Percentiles rank a stretch among this genome's conserved stretches.
These are phyloP conservation scores for Zymoseptoria passerinii DNA, from an alignment of 2,329 filamentous ascomycete species.

Conservation along the genomic window DNA sequence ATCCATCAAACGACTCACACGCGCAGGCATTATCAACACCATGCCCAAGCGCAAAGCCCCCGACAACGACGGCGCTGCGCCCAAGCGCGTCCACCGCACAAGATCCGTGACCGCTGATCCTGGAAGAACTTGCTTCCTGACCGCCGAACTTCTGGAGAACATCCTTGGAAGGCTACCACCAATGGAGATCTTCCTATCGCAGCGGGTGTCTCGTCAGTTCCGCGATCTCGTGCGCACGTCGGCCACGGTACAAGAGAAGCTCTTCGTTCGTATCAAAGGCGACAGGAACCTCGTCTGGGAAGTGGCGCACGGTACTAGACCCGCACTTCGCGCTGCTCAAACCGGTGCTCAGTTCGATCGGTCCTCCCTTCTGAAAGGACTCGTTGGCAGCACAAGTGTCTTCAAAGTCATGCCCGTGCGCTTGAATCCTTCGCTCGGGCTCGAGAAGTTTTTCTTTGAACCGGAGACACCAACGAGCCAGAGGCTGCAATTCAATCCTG, in stretches of 20 bases:
- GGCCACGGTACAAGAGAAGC: background rate
- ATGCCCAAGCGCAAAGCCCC: background rate
- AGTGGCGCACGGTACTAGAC: conserved; percentile 33
- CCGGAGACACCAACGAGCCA: background rate
- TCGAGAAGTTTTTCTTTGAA: background rate
- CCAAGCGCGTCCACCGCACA: background rate
- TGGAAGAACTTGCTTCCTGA: background rate
- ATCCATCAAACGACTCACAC: background rate
- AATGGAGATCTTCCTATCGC: background rate
- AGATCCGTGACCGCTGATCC: background rate
- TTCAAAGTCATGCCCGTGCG: background rate
- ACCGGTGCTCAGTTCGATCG: background rate
- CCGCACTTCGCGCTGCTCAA: conserved; percentile 28
- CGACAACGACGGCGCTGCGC: background rate
- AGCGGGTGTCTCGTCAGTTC: conserved; percentile 2
- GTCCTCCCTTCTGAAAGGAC: background rate
- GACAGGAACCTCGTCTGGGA: background rate
- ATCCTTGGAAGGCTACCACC: background rate
- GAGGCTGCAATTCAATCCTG: background rate
- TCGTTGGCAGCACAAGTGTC: too few species aligned
- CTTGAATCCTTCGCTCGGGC: background rate
- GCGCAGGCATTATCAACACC: background rate
- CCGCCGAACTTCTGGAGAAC: conserved; percentile 3
- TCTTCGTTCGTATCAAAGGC: background rate
- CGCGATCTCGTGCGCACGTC: conserved; percentile 1